phyloP scores from a whole-genome alignment of 2,329 filamentous ascomycete genomes.

The Incumbomyces delicatus region DNA sequence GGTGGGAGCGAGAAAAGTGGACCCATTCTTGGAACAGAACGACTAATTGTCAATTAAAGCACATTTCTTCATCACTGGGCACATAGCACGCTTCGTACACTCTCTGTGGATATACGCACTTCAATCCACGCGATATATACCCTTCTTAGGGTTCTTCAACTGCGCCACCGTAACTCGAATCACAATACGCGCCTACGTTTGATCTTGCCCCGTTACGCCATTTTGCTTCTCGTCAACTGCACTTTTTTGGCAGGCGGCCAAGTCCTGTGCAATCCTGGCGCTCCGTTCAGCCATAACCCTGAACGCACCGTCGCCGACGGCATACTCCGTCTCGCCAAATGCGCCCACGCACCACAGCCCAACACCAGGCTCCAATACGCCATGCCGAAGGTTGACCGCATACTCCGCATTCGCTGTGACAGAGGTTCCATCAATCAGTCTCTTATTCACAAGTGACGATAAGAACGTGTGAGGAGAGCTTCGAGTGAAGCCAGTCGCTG shows the following conservation, averaged over 20 bases:
- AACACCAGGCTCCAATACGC: constrained; percentile 58
- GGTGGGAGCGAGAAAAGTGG: too few species aligned
- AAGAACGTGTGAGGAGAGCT: constrained; percentile 71
- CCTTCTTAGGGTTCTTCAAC: too few species aligned
- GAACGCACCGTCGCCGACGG: not conserved
- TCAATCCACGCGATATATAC: too few species aligned
- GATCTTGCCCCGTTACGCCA: not conserved
- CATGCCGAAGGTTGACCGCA: constrained; percentile 59
- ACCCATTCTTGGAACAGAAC: too few species aligned
- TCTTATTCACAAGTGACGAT: constrained; percentile 5
- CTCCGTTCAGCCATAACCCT: constrained; percentile 1
- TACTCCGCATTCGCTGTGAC: constrained; percentile 68
- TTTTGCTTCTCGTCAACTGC: not conserved
- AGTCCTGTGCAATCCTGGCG: not conserved
- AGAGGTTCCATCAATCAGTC: constrained; percentile 23
- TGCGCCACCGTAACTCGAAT: too few species aligned
- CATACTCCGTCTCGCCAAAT: constrained; percentile 49
- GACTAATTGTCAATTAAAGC: too few species aligned
- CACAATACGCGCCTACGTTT: not conserved
- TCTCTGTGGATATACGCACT: too few species aligned
- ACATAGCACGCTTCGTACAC: too few species aligned
- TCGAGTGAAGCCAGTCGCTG: constrained; percentile 35
- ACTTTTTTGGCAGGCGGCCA: not conserved
- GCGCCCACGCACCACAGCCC: constrained; percentile 91
- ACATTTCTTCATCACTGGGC: too few species aligned